phyloP scores from a whole-genome alignment of 768 basidiomycete species.

The Cantharellus anzutake region DNA sequence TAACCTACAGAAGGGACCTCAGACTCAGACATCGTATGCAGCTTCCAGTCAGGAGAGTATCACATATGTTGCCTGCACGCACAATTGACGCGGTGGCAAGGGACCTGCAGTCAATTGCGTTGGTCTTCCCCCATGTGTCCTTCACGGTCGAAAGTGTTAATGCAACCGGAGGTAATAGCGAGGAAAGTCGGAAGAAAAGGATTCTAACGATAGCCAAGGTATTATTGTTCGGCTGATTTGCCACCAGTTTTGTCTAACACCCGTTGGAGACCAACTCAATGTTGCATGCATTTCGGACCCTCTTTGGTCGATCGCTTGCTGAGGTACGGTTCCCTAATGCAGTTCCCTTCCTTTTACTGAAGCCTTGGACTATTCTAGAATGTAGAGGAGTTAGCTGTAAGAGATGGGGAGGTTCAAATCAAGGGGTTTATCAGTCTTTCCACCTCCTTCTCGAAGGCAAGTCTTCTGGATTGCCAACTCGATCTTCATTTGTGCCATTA shows the following conservation, averaged over 20 bases:
- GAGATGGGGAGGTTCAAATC: slow-evolving; percentile 32
- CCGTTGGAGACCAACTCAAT: slow-evolving; percentile 38
- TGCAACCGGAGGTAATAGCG: slow-evolving; percentile 21
- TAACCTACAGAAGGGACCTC: not conserved
- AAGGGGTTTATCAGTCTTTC: slow-evolving; percentile 74
- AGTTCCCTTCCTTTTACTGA: not conserved
- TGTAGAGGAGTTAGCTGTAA: slow-evolving; percentile 40
- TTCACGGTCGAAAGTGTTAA: slow-evolving; percentile 42
- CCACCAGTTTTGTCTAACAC: not conserved
- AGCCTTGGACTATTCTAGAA: slow-evolving; percentile 26
- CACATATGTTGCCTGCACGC: slow-evolving; percentile 39
- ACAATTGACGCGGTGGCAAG: slow-evolving; percentile 49
- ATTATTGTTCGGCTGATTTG: not conserved
- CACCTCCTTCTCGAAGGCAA: slow-evolving; percentile 55
- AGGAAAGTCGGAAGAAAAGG: slow-evolving; percentile 22
- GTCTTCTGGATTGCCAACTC: slow-evolving; percentile 6
- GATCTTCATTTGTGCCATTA: not conserved
- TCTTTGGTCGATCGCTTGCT: slow-evolving; percentile 54
- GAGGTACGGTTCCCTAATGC: slow-evolving; percentile 29
- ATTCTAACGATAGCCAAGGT: slow-evolving; percentile 53
- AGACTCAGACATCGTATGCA: slow-evolving; percentile 13
- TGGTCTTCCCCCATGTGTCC: slow-evolving; percentile 49
- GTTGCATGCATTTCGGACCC: slow-evolving; percentile 44
- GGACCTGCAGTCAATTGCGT: slow-evolving; percentile 52
- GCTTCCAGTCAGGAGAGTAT: slow-evolving; percentile 64